Evolutionary conservation across 1,284 basidiomycete genomes (phyloP).

Genomic region (Rhodotorula glutinis): DNA sequence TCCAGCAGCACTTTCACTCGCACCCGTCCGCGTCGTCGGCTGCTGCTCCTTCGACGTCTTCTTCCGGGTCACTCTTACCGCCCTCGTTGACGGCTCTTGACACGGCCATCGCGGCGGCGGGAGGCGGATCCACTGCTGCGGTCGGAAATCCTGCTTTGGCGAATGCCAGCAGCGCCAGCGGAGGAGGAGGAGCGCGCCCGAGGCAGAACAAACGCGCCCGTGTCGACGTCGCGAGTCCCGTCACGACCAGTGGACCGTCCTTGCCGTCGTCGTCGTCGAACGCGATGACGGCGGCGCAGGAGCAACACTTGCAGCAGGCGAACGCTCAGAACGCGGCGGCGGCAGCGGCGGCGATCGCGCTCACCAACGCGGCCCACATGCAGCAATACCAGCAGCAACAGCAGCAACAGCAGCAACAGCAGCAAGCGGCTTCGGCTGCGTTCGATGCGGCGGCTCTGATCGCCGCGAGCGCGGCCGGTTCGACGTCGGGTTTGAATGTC

Average conservation of each 20-base stretch:
- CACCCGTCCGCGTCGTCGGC: too few species aligned
- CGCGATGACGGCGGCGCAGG: neutral
- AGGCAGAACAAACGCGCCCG: constrained; percentile 1
- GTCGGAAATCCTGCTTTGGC: too few species aligned
- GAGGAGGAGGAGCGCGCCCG: neutral
- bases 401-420: neutral
- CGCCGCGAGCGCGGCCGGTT: neutral
- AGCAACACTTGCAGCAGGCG: too few species aligned
- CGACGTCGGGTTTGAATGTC: neutral
- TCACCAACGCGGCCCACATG: neutral
- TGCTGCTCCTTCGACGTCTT: too few species aligned
- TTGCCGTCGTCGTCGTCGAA: neutral
- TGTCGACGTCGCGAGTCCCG: neutral
- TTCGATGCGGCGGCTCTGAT: too few species aligned
- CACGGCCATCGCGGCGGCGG: too few species aligned
- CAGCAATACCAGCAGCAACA: neutral
- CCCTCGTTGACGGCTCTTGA: neutral
- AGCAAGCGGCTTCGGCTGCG: neutral
- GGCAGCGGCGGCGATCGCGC: neutral
- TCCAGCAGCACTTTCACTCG: too few species aligned
- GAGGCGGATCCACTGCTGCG: too few species aligned
- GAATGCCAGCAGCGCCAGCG: too few species aligned
- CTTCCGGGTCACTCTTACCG: neutral
- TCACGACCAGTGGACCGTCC: neutral
- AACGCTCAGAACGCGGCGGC: neutral